Evolutionary conservation across 768 basidiomycete genomes (phyloP), one percentile per base, ranked within the genome.

Genomic region (Suillus sp.): DNA sequence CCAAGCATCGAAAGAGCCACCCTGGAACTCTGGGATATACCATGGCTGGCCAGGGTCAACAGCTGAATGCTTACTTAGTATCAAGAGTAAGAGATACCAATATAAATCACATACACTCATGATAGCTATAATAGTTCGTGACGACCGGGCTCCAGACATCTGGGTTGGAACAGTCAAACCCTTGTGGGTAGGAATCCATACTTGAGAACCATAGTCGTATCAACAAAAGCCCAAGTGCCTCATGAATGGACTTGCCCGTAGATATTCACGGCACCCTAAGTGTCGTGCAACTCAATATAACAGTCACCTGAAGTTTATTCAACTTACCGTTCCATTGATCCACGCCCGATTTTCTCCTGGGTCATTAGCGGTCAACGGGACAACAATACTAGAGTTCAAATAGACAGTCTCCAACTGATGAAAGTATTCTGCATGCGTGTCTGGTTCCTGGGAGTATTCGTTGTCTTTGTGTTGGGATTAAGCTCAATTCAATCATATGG

Each of bases 1-100:
- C 90, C 91, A 95, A 4, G 91, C 86, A 70, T 94, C 92, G 67
- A 86, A 93, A 11, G 90, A 82, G 6, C 92, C 92, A 14, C 84
- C 90, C 79, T 91, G 88, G 70, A 87, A 89, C 75, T 87, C 84
- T 14, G 92, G 91, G 66, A 91, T 80, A 70, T 92, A 93, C 76
- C 80, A 86, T 11, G 91, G 84, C 68, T 91, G 84, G 57, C 66
- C 66, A 7, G 81, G 81, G 63, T 82, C 79, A 27, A 65, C 68
- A 47, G 64, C 78, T 76, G 64, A n/a, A 62, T 59, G 37, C 14
- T 25, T 25, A 61, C n/a, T 59, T 35, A 62, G 59, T 10, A 22
- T 60, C 35, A 60, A 54, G 14, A 59, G 20, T 32, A 34, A 22
- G 22, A 34, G n/a, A 4, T 37, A 59, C 5, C 25, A 8, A 18